Evolutionary conservation across 192 early-diverging fungal species (phyloP).

Genomic region (Linnemannia elongata): DNA sequence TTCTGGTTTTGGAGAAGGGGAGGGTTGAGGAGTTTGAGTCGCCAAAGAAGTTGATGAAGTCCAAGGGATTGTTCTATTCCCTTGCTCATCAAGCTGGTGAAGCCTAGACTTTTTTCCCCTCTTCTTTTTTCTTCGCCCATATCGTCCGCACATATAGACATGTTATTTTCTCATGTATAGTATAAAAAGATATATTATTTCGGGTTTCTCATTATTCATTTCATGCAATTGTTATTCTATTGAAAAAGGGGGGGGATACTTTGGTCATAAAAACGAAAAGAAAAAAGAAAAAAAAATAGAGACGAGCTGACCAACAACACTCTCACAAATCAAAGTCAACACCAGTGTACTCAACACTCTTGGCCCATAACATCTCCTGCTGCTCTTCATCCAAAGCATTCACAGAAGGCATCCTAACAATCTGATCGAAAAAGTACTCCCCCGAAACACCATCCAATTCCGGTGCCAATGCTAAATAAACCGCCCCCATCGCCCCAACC

Average conservation of each 20-base stretch:
- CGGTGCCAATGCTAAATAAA: conserved; percentile 12
- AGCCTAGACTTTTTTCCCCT: conserved; percentile 8
- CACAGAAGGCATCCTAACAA: not conserved
- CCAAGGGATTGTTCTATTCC: conserved; percentile 53
- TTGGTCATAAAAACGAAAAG: no score
- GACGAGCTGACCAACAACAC: no score
- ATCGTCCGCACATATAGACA: not conserved
- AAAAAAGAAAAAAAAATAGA: no score
- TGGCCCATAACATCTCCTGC: conserved; percentile 24
- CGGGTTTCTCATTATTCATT: no score
- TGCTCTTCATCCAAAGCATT: conserved; percentile 10
- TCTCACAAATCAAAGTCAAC: conserved; percentile 14
- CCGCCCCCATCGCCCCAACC: not conserved
- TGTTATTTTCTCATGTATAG: no score
- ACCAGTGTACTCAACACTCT: conserved; percentile 32
- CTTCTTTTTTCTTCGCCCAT: no score
- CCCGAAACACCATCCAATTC: not conserved
- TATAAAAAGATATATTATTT: no score
- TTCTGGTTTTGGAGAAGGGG: conserved; percentile 71
- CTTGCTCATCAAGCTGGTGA: conserved; percentile 64
- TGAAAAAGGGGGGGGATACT: no score
- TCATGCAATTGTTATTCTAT: no score
- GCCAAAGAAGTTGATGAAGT: conserved; percentile 61
- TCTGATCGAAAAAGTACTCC: conserved; percentile 39
- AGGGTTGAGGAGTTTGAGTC: conserved; percentile 76